Evolutionary conservation across 257 asterid species (phyloP).

Genomic region (Capsicum baccatum): DNA sequence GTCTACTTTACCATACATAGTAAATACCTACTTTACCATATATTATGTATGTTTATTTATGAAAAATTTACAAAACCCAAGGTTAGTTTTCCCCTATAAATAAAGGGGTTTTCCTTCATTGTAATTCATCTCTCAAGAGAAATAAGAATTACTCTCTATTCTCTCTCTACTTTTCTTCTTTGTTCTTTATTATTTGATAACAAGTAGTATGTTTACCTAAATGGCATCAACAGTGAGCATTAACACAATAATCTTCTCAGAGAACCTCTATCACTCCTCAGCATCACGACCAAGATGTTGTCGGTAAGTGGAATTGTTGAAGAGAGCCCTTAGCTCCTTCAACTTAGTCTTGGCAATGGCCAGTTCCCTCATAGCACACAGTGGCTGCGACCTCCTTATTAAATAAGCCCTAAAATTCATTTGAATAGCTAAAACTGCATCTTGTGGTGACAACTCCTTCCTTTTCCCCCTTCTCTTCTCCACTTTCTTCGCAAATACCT

Average conservation of each 20-base stretch:
- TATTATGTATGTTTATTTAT: too few species aligned
- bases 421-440: slow-evolving; percentile 79
- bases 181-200: too few species aligned
- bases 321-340: slow-evolving; percentile 52
- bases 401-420: slow-evolving; percentile 73
- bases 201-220: slow-evolving; percentile 55
- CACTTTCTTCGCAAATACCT: slow-evolving; percentile 83
- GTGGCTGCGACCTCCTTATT: slow-evolving; percentile 75
- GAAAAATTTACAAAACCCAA: too few species aligned
- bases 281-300: slow-evolving; percentile 68
- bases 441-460: slow-evolving; percentile 67
- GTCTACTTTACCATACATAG: too few species aligned
- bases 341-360: slow-evolving; percentile 90
- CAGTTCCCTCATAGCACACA: slow-evolving; percentile 85
- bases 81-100: too few species aligned
- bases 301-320: slow-evolving; percentile 90
- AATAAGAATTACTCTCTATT: too few species aligned
- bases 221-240: slow-evolving; percentile 95
- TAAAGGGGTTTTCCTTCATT: too few species aligned
- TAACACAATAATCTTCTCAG: slow-evolving; percentile 85
- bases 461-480: slow-evolving; percentile 74
- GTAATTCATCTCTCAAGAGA: too few species aligned
- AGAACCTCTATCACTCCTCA: slow-evolving; percentile 85
- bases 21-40: too few species aligned
- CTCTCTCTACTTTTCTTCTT: too few species aligned